phyloP scores from a whole-genome alignment of 2,329 filamentous ascomycete species.

The Phialophora tarda region DNA sequence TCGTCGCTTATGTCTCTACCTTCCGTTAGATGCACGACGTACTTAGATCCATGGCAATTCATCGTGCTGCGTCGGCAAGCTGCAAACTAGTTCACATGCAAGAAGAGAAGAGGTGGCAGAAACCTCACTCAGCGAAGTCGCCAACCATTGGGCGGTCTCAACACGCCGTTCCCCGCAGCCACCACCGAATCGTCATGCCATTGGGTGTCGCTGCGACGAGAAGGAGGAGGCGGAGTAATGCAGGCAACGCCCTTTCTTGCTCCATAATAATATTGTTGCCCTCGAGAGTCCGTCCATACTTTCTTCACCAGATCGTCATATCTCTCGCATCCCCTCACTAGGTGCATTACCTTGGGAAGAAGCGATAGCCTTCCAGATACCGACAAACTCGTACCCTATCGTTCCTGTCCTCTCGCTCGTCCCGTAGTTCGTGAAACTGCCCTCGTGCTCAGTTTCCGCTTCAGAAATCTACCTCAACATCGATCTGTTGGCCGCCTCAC shows the following conservation, averaged over 20 bases:
- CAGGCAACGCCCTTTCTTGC: conserved; percentile 4
- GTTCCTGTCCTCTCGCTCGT: background rate
- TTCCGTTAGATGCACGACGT: background rate
- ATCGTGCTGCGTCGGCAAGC: background rate
- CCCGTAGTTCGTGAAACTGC: conserved; percentile 1
- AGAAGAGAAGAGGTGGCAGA: background rate
- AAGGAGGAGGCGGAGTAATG: background rate
- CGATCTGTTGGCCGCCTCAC: conserved; percentile 2
- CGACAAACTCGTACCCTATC: background rate
- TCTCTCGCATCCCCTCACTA: background rate
- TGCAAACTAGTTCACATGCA: background rate
- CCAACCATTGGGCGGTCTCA: background rate
- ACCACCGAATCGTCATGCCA: background rate
- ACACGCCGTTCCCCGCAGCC: background rate
- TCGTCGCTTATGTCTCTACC: background rate
- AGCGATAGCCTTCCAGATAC: background rate
- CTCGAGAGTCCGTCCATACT: background rate
- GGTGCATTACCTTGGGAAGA: background rate
- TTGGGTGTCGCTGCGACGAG: conserved; percentile 1
- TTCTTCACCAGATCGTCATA: background rate
- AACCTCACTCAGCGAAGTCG: background rate
- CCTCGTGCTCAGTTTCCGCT: conserved; percentile 20
- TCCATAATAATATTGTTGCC: background rate
- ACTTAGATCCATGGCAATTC: background rate
- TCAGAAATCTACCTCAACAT: conserved; percentile 9